These are phyloP conservation scores for Yamadazyma paraphyllophila DNA, from an alignment of 805 yeast species.

Conservation along the genomic window DNA sequence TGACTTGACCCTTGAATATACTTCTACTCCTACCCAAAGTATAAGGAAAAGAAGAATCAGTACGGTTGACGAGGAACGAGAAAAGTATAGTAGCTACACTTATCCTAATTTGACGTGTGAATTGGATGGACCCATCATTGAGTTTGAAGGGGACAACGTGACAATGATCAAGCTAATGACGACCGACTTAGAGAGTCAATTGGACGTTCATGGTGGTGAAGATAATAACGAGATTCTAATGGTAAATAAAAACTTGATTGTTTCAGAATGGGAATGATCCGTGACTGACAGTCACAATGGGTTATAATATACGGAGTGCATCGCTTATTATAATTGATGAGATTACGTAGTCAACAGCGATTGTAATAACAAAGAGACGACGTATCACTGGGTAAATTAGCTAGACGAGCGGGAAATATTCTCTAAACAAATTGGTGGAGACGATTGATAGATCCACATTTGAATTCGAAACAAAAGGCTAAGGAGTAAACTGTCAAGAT, in stretches of 20 bases:
- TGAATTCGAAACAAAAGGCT: background rate
- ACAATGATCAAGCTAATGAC: conserved; percentile 2
- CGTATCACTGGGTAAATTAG: background rate
- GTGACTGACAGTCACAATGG: background rate
- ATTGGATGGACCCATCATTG: conserved; percentile 56
- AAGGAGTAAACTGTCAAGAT: background rate
- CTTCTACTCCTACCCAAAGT: conserved; percentile 1
- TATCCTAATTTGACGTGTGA: conserved; percentile 48
- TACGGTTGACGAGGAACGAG: conserved; percentile 58
- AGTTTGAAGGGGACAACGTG: conserved; percentile 52
- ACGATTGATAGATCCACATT: background rate
- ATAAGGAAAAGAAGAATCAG: conserved; percentile 37
- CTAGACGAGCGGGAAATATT: background rate
- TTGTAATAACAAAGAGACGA: background rate
- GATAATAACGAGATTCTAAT: conserved; percentile 13
- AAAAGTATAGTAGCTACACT: conserved; percentile 47
- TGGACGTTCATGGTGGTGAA: background rate
- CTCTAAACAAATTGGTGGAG: too few relatives aligned
- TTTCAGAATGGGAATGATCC: conserved; percentile 38
- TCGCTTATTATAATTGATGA: background rate
- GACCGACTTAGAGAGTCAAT: conserved; percentile 7
- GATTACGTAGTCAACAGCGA: background rate
- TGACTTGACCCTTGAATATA: conserved; percentile 14
- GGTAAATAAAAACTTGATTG: conserved; percentile 24
- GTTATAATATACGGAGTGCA: background rate